Evolutionary conservation across 495 filamentous ascomycete species (phyloP), one percentile per base, ranked within the genome.

Genomic region (Stereocaulon alpinum): DNA sequence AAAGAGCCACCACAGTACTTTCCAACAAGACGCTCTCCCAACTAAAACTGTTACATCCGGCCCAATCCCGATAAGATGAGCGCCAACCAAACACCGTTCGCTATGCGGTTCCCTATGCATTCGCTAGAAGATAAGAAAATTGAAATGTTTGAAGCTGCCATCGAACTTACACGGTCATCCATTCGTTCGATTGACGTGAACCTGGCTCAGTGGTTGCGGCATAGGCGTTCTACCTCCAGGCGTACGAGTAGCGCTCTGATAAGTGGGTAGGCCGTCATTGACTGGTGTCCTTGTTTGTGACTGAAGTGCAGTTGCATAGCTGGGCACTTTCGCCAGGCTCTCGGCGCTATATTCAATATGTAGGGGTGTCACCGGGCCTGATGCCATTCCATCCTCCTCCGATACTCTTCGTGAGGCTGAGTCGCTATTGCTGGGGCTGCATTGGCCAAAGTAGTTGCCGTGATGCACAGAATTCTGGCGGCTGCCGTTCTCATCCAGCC

Each of bases 251-350:
- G 60, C 85, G 76, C 57, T 79, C 67, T 32, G 85, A 81, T 69
- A 83, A 73, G 61, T 72, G 67, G 53, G 70, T 58, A 61, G 40
- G 6, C 58, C 61, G 18, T 61, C 51, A 14, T 63, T 66, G 22
- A 61, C 41, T 15, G 76, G 75, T 30, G 68, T 71, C 43, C 77
- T 76, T 17, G 82, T 72, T 11, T 79, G 77, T 0, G 82, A 76
- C 48, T 77, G 81, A 18, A 91, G 77, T 0, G 89, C 89, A 14
- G 89, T 91, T 5, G 79, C 75, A 68, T 95, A 95, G 53, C 85
- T 89, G 5, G 89, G 89, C 9, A 93, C 87, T 53, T 84, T 86
- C 63, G 79, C 85, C 20, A 92, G 72, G 42, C 78, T 76, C 58
- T 81, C 80, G 34, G 85, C 72, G 27, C 76, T 71, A 56, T 76